Conservation (phyloP, 257 asterid genomes). For the Misopates orontium region DNA sequence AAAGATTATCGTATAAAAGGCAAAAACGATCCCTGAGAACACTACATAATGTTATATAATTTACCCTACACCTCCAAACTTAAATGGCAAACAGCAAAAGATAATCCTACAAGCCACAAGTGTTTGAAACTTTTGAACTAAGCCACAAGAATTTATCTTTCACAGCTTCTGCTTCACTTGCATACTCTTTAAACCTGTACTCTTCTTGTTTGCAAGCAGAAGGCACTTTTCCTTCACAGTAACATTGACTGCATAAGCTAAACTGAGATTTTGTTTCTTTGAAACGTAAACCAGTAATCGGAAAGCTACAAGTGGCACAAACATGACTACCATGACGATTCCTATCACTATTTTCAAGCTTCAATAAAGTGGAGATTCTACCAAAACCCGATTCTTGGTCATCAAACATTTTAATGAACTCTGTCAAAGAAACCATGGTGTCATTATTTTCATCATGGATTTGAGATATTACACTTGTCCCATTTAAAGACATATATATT, state of each 20-base stretch:
- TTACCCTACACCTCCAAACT: too few species aligned
- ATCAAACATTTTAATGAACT: conserved; percentile 75
- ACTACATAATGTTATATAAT: too few species aligned
- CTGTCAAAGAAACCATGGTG: conserved; percentile 55
- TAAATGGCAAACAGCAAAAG: too few species aligned
- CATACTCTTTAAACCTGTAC: conserved; percentile 84
- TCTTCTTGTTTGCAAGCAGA: conserved; percentile 72
- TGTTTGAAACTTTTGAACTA: conserved; percentile 67
- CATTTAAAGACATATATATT: conserved; percentile 75
- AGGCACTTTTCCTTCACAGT: conserved; percentile 90
- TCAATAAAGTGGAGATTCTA: conserved; percentile 63
- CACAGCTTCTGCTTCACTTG: conserved; percentile 77
- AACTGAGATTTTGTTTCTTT: conserved; percentile 74
- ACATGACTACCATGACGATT: conserved; percentile 85
- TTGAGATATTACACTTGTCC: conserved; percentile 75
- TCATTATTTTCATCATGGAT: conserved; percentile 48
- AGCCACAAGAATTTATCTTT: conserved; percentile 93
- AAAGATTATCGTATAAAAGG: too few species aligned
- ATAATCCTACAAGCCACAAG: conserved; percentile 38
- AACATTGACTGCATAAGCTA: conserved; percentile 84
- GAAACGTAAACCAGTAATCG: conserved; percentile 86
- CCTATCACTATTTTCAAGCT: conserved; percentile 85
- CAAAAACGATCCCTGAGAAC: too few species aligned
- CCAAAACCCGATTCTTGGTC: conserved; percentile 95
- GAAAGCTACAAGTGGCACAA: conserved; percentile 83